Conservation (phyloP, 2,329 filamentous ascomycete genomes). For the Monosporascus sp. region DNA sequence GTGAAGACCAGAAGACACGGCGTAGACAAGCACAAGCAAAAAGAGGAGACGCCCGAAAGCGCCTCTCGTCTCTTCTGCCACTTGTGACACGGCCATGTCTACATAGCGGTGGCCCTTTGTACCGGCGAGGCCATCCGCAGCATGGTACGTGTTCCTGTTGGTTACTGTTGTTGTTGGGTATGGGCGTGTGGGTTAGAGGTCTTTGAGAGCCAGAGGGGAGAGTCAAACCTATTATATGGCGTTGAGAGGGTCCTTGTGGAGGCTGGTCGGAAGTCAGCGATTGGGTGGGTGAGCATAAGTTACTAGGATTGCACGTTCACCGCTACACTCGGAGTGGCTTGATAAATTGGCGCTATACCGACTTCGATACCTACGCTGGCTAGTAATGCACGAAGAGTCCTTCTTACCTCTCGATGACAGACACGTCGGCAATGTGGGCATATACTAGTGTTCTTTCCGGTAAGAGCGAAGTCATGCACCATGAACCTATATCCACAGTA, state of each 20-base stretch:
- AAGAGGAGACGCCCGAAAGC: neutral
- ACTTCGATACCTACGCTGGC: neutral
- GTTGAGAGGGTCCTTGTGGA: neutral
- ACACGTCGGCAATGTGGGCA: neutral
- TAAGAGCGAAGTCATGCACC: neutral
- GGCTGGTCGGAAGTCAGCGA: neutral
- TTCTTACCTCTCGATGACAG: neutral
- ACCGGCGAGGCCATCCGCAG: neutral
- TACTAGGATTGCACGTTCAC: too few relatives aligned
- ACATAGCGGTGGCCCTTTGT: neutral
- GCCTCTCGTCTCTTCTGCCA: neutral
- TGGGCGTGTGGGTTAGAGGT: neutral
- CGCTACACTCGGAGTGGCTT: neutral
- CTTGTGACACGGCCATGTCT: neutral
- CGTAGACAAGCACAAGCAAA: neutral
- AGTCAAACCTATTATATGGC: neutral
- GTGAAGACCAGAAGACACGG: neutral
- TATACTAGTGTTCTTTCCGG: neutral
- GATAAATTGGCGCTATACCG: neutral
- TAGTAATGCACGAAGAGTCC: neutral
- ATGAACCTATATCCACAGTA: neutral
- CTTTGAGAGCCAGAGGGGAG: neutral
- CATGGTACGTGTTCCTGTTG: neutral
- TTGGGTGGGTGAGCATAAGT: neutral
- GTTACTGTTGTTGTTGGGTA: neutral